A percentile compares a stretch with the other conserved stretches of the same genome.
phyloP scores from a whole-genome alignment of 1,139 yeast species.

The Maudiozyma humilis region DNA sequence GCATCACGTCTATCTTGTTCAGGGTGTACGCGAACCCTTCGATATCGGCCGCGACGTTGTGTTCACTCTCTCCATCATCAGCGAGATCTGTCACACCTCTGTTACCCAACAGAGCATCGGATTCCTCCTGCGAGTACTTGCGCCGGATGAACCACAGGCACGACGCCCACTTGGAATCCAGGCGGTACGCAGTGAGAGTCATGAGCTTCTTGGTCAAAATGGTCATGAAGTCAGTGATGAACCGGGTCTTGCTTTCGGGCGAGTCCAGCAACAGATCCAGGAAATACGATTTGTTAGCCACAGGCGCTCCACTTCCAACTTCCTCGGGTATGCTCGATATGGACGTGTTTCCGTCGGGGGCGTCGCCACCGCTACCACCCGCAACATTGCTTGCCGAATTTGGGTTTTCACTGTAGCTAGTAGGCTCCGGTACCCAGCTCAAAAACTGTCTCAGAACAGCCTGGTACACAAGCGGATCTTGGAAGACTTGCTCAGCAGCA shows the following conservation, averaged over 20 bases:
- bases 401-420: conserved; percentile 49
- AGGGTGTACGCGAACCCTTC: conserved; percentile 37
- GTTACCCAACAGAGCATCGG: background rate
- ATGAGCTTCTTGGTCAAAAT: conserved; percentile 59
- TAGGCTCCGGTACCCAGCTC: conserved; percentile 87
- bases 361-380: no score
- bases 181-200: conserved; percentile 39
- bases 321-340: background rate
- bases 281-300: conserved; percentile 43
- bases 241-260: conserved; percentile 68
- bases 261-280: conserved; percentile 61
- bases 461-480: conserved; percentile 9
- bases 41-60: conserved; percentile 1
- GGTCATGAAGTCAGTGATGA: conserved; percentile 61
- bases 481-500: background rate
- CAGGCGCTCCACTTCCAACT: background rate
- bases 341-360: background rate
- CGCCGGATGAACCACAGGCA: conserved; percentile 17
- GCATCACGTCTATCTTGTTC: conserved; percentile 74
- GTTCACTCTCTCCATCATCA: background rate
- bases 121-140: conserved; percentile 10
- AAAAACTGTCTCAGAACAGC: conserved; percentile 27
- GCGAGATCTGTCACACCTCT: background rate
- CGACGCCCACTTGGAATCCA: conserved; percentile 23
- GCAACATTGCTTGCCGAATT: no score